Conservation (phyloP, 2,329 filamentous ascomycete genomes). For the Leptodontidium sp. region DNA sequence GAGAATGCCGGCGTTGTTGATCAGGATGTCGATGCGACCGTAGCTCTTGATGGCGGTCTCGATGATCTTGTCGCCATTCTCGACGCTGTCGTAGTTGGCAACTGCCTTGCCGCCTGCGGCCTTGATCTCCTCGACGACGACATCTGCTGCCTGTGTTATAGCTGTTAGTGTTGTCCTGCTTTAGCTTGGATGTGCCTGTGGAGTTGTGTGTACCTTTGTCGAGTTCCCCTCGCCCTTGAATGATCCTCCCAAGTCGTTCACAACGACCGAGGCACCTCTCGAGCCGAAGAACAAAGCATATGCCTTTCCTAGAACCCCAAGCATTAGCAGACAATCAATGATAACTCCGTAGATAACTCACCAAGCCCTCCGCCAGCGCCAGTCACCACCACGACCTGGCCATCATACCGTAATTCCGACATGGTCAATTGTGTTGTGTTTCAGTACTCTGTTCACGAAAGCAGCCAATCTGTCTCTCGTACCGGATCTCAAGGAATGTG, state of each 20-base stretch:
- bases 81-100: constrained; percentile 96
- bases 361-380: constrained; percentile 83
- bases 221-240: constrained; percentile 93
- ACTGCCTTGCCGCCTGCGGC: constrained; percentile 92
- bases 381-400: constrained; percentile 88
- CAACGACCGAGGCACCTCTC: constrained; percentile 91
- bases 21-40: constrained; percentile 90
- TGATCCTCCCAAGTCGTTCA: constrained; percentile 93
- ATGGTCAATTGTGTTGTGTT: constrained; percentile 50
- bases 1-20: constrained; percentile 96
- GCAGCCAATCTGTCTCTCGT: constrained; percentile 20
- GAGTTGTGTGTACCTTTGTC: constrained; percentile 69
- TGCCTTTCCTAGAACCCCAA: constrained; percentile 73
- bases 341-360: neutral
- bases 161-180: constrained; percentile 22
- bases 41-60: constrained; percentile 82
- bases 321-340: neutral
- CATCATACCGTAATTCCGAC: constrained; percentile 79
- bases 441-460: constrained; percentile 13
- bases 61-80: constrained; percentile 94
- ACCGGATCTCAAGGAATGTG: constrained; percentile 9
- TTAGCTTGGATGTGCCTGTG: constrained; percentile 7
- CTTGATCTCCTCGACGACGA: constrained; percentile 84
- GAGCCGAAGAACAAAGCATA: constrained; percentile 90
- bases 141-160: constrained; percentile 74